Conservation (phyloP, 108 stramenopile species). For the Cyclotella kingstonii region DNA sequence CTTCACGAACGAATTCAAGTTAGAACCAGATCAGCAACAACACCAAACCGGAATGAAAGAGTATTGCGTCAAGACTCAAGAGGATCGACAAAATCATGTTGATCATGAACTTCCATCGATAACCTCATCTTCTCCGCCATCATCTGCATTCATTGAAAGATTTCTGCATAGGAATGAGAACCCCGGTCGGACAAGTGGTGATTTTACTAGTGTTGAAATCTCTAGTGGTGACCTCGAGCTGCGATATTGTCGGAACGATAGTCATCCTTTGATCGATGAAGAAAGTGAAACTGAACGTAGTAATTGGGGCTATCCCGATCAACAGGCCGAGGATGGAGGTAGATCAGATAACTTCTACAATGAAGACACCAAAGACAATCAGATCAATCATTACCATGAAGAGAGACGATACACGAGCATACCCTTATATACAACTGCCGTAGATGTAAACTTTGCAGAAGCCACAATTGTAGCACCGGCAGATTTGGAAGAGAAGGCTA, state of each 20-base stretch:
- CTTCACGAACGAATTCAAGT: too few relatives aligned
- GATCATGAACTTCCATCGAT: background rate
- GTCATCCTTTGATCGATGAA: background rate
- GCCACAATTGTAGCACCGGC: constrained; percentile 15
- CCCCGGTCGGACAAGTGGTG: background rate
- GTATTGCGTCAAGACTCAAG: background rate
- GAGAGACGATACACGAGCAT: background rate
- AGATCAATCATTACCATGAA: too few relatives aligned
- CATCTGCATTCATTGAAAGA: constrained; percentile 10
- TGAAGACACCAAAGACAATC: background rate
- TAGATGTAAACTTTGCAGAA: constrained; percentile 24
- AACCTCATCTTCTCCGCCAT: background rate
- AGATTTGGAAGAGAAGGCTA: constrained; percentile 12
- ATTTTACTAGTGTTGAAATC: background rate
- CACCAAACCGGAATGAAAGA: too few relatives aligned
- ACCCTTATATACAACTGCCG: constrained; percentile 13
- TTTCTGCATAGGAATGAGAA: constrained; percentile 6
- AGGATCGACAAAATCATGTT: background rate
- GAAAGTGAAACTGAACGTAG: background rate
- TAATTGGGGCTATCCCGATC: background rate
- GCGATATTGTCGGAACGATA: constrained; percentile 5
- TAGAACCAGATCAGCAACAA: too few relatives aligned
- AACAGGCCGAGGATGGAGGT: background rate
- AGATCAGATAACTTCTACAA: background rate
- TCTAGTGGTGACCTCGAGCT: constrained; percentile 5